phyloP scores from a whole-genome alignment of 805 yeast genomes.

The Zygosaccharomyces rouxii region DNA sequence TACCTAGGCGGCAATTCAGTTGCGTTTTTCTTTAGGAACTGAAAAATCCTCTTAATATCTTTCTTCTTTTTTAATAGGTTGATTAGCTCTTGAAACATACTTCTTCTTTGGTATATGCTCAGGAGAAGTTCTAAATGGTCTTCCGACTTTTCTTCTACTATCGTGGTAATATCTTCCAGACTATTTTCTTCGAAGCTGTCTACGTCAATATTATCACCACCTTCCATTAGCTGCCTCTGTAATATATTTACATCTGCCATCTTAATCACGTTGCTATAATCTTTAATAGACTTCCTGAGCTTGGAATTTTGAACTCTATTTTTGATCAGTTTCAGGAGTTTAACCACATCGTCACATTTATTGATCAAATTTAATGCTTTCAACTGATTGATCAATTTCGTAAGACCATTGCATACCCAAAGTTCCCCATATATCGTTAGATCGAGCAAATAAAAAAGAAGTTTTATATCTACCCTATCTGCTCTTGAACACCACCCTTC shows the following conservation, averaged over 20 bases:
- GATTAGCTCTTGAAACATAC: conserved; percentile 15
- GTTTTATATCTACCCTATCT: conserved; percentile 24
- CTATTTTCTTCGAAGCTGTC: conserved; percentile 17
- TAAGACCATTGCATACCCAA: conserved; percentile 31
- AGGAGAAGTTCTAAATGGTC: conserved; percentile 11
- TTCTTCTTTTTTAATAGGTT: conserved; percentile 11
- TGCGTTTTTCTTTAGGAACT: conserved; percentile 11
- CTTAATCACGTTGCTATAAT: conserved; percentile 20
- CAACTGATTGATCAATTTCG: conserved; percentile 19
- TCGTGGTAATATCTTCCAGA: conserved; percentile 17
- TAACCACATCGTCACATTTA: conserved; percentile 18
- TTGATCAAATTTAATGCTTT: conserved; percentile 26
- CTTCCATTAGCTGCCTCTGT: conserved; percentile 1
- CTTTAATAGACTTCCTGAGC: conserved; percentile 6
- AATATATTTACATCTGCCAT: conserved; percentile 28
- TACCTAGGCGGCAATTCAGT: conserved; percentile 15
- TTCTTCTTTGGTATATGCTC: conserved; percentile 15
- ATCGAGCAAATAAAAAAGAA: conserved; percentile 27
- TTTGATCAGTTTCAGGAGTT: conserved; percentile 10
- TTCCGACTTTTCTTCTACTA: conserved; percentile 8
- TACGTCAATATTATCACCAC: conserved; percentile 11
- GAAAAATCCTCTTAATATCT: conserved; percentile 6
- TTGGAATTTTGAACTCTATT: conserved; percentile 2
- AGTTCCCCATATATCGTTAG: conserved; percentile 28
- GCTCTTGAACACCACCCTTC: conserved; percentile 21